Conservation (phyloP, 257 asterid species). For the Echites panduratus region DNA sequence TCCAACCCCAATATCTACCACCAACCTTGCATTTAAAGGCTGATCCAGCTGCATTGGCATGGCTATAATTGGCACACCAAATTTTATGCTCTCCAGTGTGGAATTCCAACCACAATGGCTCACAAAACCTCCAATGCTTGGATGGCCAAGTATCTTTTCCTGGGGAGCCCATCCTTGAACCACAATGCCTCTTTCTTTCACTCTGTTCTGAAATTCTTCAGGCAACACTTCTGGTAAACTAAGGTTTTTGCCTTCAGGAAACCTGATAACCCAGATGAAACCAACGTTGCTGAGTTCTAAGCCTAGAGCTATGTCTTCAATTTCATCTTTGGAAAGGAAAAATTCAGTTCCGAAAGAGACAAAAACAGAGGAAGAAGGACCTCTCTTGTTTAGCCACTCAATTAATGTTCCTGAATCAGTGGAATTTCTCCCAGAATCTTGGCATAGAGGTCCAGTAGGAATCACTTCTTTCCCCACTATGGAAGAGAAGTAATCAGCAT, state of each 20-base stretch:
- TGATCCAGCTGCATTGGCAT: constrained; percentile 22
- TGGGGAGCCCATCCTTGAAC: constrained; percentile 21
- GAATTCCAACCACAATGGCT: constrained; percentile 26
- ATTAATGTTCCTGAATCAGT: not conserved
- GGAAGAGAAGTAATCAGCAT: constrained; percentile 9
- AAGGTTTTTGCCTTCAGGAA: constrained; percentile 11
- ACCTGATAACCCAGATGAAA: constrained; percentile 23
- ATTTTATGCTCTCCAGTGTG: constrained; percentile 11
- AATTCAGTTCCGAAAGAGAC: constrained; percentile 22
- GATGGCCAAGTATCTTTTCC: constrained; percentile 10
- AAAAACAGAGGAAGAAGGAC: constrained; percentile 9
- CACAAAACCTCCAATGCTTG: constrained; percentile 16
- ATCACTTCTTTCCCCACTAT: constrained; percentile 14
- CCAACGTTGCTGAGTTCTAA: constrained; percentile 14
- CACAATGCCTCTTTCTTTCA: constrained; percentile 16
- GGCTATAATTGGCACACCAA: constrained; percentile 19
- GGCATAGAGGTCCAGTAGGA: constrained; percentile 19
- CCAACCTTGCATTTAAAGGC: constrained; percentile 19
- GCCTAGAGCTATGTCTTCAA: constrained; percentile 19
- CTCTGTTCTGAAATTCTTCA: not conserved
- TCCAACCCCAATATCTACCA: constrained; percentile 9
- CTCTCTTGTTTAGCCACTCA: constrained; percentile 15
- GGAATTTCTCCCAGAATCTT: not conserved
- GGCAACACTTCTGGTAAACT: constrained; percentile 9
- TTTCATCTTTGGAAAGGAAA: constrained; percentile 13